A percentile compares a stretch with the other conserved stretches of the same genome.
These are phyloP conservation scores for Aspergillus oerlinghausenensis DNA, from an alignment of 2,329 filamentous ascomycete species.

Conservation along the genomic window DNA sequence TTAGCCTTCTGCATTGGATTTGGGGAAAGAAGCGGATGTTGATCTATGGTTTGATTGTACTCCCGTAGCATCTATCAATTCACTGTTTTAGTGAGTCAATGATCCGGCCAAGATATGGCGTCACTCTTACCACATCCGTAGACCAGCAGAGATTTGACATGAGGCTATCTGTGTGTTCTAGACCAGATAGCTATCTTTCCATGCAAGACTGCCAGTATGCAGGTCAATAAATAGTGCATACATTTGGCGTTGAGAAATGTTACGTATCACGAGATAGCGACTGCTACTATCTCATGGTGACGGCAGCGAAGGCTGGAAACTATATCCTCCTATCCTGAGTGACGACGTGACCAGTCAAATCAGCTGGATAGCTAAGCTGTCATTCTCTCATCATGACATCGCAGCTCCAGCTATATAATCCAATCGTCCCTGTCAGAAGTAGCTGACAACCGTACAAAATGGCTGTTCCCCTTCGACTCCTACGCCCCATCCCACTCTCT, in stretches of 20 bases:
- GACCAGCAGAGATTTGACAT: no score
- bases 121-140: neutral
- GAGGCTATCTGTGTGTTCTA: no score
- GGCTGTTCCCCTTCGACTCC: neutral
- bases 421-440: neutral
- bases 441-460: neutral
- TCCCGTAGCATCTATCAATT: neutral
- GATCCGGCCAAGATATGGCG: neutral
- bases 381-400: neutral
- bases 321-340: no score
- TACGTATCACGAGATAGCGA: no score
- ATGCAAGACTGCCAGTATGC: no score
- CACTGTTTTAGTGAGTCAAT: neutral
- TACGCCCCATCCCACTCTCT: neutral
- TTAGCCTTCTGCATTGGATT: no score
- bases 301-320: neutral
- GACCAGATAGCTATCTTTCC: no score
- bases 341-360: neutral
- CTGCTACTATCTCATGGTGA: neutral
- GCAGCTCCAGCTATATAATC: neutral
- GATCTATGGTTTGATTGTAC: no score
- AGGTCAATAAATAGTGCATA: neutral
- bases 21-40: no score
- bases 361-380: neutral
- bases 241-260: neutral